Conservation (phyloP, 148 eudicot species). For the Silene uniflora region DNA sequence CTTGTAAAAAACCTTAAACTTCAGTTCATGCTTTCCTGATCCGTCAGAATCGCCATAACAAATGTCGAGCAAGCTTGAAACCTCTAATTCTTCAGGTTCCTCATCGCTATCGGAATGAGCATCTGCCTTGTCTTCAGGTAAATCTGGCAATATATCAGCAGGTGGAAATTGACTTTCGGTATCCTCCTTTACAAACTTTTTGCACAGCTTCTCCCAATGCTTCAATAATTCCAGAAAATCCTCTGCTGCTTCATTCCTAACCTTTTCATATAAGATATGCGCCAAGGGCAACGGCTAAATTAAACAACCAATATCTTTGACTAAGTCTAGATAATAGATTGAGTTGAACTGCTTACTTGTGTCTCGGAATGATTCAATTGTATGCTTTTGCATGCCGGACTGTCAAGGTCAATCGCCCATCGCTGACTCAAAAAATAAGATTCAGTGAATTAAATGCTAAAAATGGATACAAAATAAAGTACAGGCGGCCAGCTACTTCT, state of each 20-base stretch:
- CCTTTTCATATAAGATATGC: constrained; percentile 34
- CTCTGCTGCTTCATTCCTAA: constrained; percentile 74
- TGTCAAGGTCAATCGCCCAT: constrained; percentile 84
- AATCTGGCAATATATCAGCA: constrained; percentile 21
- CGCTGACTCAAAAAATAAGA: constrained; percentile 39
- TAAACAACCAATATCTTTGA: constrained; percentile 3
- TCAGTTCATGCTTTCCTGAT: constrained; percentile 56
- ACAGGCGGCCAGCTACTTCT: neutral
- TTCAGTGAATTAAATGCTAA: neutral
- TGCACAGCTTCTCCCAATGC: constrained; percentile 82
- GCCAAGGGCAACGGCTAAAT: constrained; percentile 2
- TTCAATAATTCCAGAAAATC: constrained; percentile 79
- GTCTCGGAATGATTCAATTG: constrained; percentile 84
- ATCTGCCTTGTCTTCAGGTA: constrained; percentile 20
- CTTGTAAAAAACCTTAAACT: constrained; percentile 59
- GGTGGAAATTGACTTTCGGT: constrained; percentile 27
- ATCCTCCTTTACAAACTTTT: constrained; percentile 39
- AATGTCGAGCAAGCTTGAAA: constrained; percentile 58
- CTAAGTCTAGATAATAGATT: constrained; percentile 9
- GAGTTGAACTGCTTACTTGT: constrained; percentile 42
- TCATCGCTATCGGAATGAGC: constrained; percentile 28
- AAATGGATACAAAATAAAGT: neutral
- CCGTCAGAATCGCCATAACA: constrained; percentile 57
- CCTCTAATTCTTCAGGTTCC: constrained; percentile 64
- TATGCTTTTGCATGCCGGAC: constrained; percentile 80